Evolutionary conservation across 2,329 filamentous ascomycete genomes (phyloP), one percentile per base, ranked within the genome.

Genomic region (Nothophoma quercina): DNA sequence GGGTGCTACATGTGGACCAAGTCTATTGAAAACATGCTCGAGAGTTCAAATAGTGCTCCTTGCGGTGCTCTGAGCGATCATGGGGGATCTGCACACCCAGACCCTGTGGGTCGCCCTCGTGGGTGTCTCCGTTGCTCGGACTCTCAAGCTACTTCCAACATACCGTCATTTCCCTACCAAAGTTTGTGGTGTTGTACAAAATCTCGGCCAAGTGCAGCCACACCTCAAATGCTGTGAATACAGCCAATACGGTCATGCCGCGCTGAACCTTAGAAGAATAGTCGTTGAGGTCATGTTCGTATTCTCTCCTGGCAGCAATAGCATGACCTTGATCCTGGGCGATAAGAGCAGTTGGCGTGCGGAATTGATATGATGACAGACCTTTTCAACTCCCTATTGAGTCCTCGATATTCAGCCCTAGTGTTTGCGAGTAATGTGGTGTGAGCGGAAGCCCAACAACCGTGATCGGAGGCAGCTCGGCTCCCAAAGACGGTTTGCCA

Each of bases 401-500:
- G 7, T 12, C 16, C 18, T 42, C 15, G 16, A 30, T 15, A 4
- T 32, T 32, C 25, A 32, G 28, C 26, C 13, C 22, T 19, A 19
- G 26, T 51, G 47, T 15, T 16, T 19, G 19, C 26, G 47, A 50
- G 47, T 38, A 44, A 51, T 36, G 33, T n/a, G 26, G 15, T 23
- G 23, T 23, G 26, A 39, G 25, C 23, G 23, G 16, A 36, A 22
- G 5, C 29, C n/a, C 30, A 42, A 36, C 25, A 50, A 21, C 26
- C 32, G 32, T 32, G 39, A 32, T 15, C 21, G 33, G 38, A 26
- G 26, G 12, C 19, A 28, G 10, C 5, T 23, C 26, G 30, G 33
- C 19, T 7, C 12, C 21, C 7, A 7, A 15, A 28, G 8, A 9
- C 32, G 15, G n/a, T 26, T 33, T 15, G 33, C 47, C 26, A 50